Base-by-base conservation (phyloP, 371 early-diverging fungal genomes). In the Zychaea mexicana region DNA sequence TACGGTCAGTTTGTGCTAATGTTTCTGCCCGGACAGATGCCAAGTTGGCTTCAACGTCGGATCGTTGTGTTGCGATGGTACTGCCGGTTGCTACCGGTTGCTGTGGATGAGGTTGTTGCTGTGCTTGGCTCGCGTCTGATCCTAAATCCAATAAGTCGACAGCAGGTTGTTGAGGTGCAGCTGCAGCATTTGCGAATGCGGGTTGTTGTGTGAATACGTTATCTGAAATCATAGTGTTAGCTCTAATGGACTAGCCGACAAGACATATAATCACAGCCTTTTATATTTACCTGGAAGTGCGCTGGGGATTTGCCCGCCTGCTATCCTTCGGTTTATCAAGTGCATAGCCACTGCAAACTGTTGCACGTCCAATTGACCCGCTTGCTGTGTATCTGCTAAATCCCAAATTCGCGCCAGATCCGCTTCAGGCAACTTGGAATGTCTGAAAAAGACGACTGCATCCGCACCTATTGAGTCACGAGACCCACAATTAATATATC, bases 321-420 rank as follows among this genome's bases (percentile, higher is more conserved):
- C 78, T 61, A 86, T 73, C 60, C 72, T 82, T 67, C 67, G 72
- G 60, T 78, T 86, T 53, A 85, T 88, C 67, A 85, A 75, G 64
- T 74, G 86, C 88, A 87, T 85, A 38, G 85, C 90, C 39, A 81
- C 81, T 4, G 78, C 81, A 73, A 81, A 89, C 68, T 85, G 85
- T 47, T 76, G 81, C 38, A 63, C 72, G 36, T 53, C 69, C 53
- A 83, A 67, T 65, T 71, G 73, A 1, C 84, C 88, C 42, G 74
- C 64, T 24, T 70, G 76, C 19, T 66, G 62, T 27, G 73, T 72
- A 67, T 84, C 85, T 8, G 89, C 81, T 62, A 87, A 70, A 65
- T 88, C 88, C 90, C 94, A 93, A 56, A 93, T 88, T 36, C 78
- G 81, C 21, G 92, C 92, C 54, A 93, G 70, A 24, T 79, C 86